Conservation (phyloP, 371 early-diverging fungal genomes). For the Mucor circinelloides region DNA sequence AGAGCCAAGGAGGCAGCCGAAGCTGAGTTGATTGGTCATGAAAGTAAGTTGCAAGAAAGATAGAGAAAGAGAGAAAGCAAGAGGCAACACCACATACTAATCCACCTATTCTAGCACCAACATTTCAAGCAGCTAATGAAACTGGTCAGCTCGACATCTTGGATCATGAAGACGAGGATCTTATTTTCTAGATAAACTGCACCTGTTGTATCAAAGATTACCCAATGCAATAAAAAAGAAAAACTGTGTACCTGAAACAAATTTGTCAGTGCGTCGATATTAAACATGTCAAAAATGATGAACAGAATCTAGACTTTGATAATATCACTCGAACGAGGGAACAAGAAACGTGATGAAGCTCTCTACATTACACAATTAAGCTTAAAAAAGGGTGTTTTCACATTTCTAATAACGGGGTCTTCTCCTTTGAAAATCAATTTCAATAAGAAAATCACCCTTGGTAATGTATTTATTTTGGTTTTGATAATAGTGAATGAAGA, state of each 20-base stretch:
- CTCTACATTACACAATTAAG: neutral
- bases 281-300: neutral
- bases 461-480: neutral
- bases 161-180: constrained; percentile 62
- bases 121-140: constrained; percentile 44
- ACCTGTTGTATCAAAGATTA: neutral
- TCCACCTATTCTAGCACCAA: constrained; percentile 15
- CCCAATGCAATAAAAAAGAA: neutral
- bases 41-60: constrained; percentile 5
- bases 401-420: neutral
- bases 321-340: neutral
- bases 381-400: neutral
- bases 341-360: neutral
- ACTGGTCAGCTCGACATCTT: constrained; percentile 50
- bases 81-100: neutral
- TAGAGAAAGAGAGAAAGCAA: neutral
- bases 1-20: constrained; percentile 26
- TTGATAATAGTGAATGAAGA: neutral
- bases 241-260: neutral
- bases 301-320: neutral
- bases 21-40: constrained; percentile 17
- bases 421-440: neutral
- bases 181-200: constrained; percentile 42
- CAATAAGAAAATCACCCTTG: neutral
- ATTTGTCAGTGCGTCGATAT: neutral